Evolutionary conservation across 768 basidiomycete genomes (phyloP).

Genomic region (Boletus sp.): DNA sequence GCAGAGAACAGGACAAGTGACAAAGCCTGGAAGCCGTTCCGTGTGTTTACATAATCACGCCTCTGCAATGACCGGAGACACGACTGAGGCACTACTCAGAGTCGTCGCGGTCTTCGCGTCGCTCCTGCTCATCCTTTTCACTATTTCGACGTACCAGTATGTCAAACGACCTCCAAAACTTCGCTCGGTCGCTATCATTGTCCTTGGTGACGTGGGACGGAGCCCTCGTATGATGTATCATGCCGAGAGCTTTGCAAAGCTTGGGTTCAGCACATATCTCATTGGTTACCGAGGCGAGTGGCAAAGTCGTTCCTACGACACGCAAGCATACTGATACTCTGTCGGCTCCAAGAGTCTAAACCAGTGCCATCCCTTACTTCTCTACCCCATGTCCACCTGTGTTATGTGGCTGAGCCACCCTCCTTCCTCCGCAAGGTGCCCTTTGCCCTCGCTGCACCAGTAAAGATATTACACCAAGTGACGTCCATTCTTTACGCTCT

Average conservation of each 20-base stretch:
- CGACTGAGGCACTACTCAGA: neutral
- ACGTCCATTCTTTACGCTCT: slow-evolving; percentile 59
- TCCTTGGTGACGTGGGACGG: slow-evolving; percentile 93
- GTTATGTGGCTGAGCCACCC: slow-evolving; percentile 67
- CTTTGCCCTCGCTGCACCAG: slow-evolving; percentile 69
- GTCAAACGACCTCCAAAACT: slow-evolving; percentile 30
- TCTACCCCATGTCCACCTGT: slow-evolving; percentile 58
- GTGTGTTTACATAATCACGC: slow-evolving; percentile 20
- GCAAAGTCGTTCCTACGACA: neutral
- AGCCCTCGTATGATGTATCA: slow-evolving; percentile 99
- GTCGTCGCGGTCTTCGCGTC: slow-evolving; percentile 6
- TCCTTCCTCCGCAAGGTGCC: slow-evolving; percentile 50
- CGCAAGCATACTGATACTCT: neutral
- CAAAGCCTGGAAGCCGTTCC: neutral
- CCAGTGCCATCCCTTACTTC: slow-evolving; percentile 72
- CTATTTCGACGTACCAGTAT: slow-evolving; percentile 16
- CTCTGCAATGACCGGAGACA: slow-evolving; percentile 3
- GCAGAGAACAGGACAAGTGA: neutral
- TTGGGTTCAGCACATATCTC: slow-evolving; percentile 72
- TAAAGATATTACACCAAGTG: slow-evolving; percentile 76
- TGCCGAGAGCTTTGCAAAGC: slow-evolving; percentile 83
- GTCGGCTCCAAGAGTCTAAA: slow-evolving; percentile 55
- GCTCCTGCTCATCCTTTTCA: slow-evolving; percentile 12
- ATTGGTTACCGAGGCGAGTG: slow-evolving; percentile 81
- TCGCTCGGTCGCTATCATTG: slow-evolving; percentile 82